Conservation (phyloP, 2,329 filamentous ascomycete genomes). For the Exophiala calicioides region DNA sequence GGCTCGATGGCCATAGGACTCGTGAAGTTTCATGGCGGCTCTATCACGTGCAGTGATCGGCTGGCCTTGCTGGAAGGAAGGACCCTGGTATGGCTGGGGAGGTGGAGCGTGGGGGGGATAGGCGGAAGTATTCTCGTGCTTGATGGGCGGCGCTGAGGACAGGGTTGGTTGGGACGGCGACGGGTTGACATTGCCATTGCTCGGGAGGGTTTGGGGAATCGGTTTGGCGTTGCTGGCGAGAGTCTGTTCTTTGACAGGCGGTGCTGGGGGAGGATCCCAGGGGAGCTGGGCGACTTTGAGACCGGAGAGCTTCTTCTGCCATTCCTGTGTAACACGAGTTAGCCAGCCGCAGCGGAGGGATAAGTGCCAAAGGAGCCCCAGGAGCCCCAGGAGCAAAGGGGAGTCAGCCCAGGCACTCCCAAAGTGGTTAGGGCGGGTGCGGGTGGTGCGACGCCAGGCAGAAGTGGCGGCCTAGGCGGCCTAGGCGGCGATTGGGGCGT, state of each 20-base stretch:
- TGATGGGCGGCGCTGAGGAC: conserved; percentile 23
- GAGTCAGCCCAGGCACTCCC: no score
- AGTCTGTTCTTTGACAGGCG: conserved; percentile 46
- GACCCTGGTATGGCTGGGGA: conserved; percentile 29
- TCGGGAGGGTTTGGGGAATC: conserved; percentile 27
- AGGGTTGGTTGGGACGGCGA: conserved; percentile 39
- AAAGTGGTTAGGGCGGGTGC: conserved; percentile 20
- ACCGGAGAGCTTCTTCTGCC: conserved; percentile 87
- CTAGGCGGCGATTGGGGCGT: conserved; percentile 29
- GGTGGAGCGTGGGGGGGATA: conserved; percentile 23
- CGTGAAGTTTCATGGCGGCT: conserved; percentile 31
- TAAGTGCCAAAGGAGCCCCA: not conserved
- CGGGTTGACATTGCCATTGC: conserved; percentile 34
- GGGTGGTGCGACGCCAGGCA: not conserved
- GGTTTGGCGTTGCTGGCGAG: conserved; percentile 41
- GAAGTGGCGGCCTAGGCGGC: no score
- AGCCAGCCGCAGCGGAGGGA: not conserved
- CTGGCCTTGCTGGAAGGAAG: conserved; percentile 37
- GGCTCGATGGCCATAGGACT: conserved; percentile 32
- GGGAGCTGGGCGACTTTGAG: conserved; percentile 86
- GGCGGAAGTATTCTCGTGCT: conserved; percentile 20
- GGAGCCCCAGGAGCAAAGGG: no score
- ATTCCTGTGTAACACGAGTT: conserved; percentile 61
- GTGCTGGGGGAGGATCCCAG: conserved; percentile 86
- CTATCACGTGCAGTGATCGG: conserved; percentile 30